phyloP scores from a whole-genome alignment of 129 eudicot genomes.

The Gnaphalium uliginosum region DNA sequence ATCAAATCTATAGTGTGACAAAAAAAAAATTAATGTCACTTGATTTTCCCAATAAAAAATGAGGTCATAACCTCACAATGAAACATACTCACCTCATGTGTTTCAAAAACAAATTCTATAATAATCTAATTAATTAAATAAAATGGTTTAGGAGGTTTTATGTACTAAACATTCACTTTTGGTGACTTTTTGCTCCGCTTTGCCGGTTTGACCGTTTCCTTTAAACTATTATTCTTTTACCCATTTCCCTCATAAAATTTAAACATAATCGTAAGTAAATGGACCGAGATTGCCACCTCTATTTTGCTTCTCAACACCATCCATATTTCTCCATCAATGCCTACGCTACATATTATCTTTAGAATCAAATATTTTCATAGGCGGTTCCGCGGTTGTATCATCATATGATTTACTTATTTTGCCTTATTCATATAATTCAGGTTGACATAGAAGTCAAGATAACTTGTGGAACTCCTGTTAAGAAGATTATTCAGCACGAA shows the following conservation, averaged over 20 bases:
- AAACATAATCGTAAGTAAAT: background rate
- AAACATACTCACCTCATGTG: background rate
- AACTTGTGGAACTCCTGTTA: constrained; percentile 71
- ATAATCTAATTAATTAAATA: background rate
- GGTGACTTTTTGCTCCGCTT: background rate
- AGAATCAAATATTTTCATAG: background rate
- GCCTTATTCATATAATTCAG: constrained; percentile 26
- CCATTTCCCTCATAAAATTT: background rate
- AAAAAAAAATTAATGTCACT: no score
- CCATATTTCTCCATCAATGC: background rate
- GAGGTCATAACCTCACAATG: background rate
- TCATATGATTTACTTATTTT: background rate
- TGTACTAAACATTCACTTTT: background rate
- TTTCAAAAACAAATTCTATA: background rate
- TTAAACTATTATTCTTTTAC: background rate
- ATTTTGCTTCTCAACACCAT: background rate
- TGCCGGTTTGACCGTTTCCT: background rate
- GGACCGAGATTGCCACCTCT: background rate
- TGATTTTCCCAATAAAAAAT: no score
- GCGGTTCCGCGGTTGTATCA: background rate
- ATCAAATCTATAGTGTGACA: no score
- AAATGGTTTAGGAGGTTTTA: background rate
- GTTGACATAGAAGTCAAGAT: constrained; percentile 86
- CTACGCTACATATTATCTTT: constrained; percentile 5
- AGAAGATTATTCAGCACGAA: constrained; percentile 66